These are phyloP conservation scores for Arthrobotrys iridis DNA, from an alignment of 2,329 filamentous ascomycete species.

Conservation along the genomic window DNA sequence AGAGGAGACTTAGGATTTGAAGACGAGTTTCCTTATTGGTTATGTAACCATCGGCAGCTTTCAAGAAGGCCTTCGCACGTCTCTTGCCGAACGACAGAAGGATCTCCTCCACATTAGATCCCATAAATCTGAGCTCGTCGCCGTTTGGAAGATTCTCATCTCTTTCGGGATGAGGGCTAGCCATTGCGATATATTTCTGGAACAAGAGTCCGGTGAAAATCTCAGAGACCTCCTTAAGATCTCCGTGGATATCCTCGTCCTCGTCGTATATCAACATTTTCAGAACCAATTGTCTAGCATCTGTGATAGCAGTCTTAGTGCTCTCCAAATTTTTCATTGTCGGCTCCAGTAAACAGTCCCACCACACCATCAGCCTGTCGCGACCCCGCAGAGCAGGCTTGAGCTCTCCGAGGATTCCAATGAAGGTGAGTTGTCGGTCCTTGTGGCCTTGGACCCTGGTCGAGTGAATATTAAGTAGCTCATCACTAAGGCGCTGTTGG, in stretches of 20 bases:
- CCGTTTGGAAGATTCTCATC: conserved; percentile 61
- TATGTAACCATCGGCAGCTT: conserved; percentile 73
- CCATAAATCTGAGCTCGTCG: conserved; percentile 60
- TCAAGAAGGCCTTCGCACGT: conserved; percentile 75
- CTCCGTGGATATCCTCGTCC: conserved; percentile 61
- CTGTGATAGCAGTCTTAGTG: conserved; percentile 72
- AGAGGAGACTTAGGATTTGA: conserved; percentile 73
- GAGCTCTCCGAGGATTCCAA: conserved; percentile 73
- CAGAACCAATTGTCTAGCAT: conserved; percentile 73
- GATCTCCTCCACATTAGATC: conserved; percentile 67
- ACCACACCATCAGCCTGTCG: conserved; percentile 75
- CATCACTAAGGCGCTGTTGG: conserved; percentile 77
- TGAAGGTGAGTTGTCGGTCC: conserved; percentile 72
- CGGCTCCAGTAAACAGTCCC: conserved; percentile 71
- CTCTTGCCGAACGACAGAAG: conserved; percentile 71
- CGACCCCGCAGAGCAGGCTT: conserved; percentile 72
- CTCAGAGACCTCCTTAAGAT: conserved; percentile 63
- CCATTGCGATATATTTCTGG: conserved; percentile 68
- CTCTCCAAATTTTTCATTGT: conserved; percentile 69
- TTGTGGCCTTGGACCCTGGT: conserved; percentile 70
- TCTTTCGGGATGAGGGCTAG: conserved; percentile 59
- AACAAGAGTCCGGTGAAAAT: conserved; percentile 70
- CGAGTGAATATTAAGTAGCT: conserved; percentile 74
- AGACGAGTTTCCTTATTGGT: conserved; percentile 72
- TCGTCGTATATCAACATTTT: conserved; percentile 71